Evolutionary conservation across 1,284 basidiomycete species (phyloP), one percentile per base, ranked within the genome.

Genomic region (Thelephora terrestris): DNA sequence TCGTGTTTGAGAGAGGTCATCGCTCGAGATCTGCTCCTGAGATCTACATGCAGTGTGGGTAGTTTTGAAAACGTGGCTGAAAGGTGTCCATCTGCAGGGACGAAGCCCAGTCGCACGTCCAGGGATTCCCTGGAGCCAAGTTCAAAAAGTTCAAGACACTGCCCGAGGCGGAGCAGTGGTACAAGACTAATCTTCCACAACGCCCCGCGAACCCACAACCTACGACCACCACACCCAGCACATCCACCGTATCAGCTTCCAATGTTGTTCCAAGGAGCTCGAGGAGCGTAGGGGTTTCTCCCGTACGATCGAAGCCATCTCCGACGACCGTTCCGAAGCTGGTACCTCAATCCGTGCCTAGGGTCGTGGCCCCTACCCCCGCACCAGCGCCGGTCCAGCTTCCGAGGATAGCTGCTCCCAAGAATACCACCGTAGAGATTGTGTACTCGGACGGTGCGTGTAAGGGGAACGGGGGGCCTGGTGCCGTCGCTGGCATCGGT

Each of bases 381-480:
- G 0, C 24, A 21, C 21, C 35, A 47, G 32, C 25, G 20, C 40
- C 42, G 35, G 7, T 46, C 50, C 18, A 23, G 36, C 39, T 18
- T 6, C 17, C 3, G 3, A 21, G 17, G 17, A 25, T 42, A 4
- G 39, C 20, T 18, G 29, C 29, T 32, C 29, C 29, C 29, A 42
- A 42, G 21, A 16, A 52, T 34, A 50, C 46, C 14, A 57, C 53
- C n/a, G 71, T 66, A 57, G 63, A 72, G 45, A 65, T 81, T 14
- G 85, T 91, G 3, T 92, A 86, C 58, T 80, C 73, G 17, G 90
- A 93, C 61, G 90, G 91, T 9, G 83, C 89, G 1, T 90, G 87
- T 48, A 77, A 74, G 55, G 75, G 78, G 4, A 93, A 93, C 57
- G 91, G 90, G 0, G 64, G 75, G 57, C 24, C 24, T 5, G 73